phyloP scores from a whole-genome alignment of 768 basidiomycete species.

The Pleurotus cornucopiae region DNA sequence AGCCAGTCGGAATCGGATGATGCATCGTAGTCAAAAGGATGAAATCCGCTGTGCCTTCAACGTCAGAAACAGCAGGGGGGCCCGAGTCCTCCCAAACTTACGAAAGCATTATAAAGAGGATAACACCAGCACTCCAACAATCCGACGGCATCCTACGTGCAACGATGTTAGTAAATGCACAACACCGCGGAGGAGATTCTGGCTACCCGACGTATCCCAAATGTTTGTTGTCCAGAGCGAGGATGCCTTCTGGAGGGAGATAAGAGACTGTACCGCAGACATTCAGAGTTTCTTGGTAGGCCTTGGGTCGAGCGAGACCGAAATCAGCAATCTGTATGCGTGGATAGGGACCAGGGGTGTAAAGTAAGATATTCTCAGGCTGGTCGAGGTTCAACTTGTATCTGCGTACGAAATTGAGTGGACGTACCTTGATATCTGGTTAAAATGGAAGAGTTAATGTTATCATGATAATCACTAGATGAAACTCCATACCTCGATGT shows the following conservation, averaged over 20 bases:
- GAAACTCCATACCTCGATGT: constrained; percentile 58
- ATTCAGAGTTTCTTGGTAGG: constrained; percentile 79
- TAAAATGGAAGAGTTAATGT: no score
- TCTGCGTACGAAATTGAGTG: no score
- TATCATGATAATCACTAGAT: no score
- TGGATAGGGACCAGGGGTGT: constrained; percentile 79
- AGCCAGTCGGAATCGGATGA: constrained; percentile 32
- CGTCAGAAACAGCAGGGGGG: no score
- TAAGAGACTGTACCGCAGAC: constrained; percentile 88
- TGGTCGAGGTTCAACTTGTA: constrained; percentile 16
- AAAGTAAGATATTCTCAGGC: constrained; percentile 84
- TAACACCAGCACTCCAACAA: constrained; percentile 85
- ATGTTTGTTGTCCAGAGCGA: constrained; percentile 72
- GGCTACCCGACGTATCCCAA: constrained; percentile 58
- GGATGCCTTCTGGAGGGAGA: constrained; percentile 79
- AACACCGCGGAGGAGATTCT: neutral
- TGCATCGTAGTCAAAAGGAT: constrained; percentile 71
- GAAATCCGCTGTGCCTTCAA: constrained; percentile 47
- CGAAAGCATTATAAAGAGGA: constrained; percentile 82
- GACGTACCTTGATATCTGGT: neutral
- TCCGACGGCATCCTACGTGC: constrained; percentile 74
- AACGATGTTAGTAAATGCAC: no score
- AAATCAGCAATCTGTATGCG: constrained; percentile 85
- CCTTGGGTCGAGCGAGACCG: constrained; percentile 74
- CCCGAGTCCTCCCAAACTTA: constrained; percentile 31